Evolutionary conservation across 2,329 filamentous ascomycete species (phyloP).

Genomic region (Diaporthe helianthi): DNA sequence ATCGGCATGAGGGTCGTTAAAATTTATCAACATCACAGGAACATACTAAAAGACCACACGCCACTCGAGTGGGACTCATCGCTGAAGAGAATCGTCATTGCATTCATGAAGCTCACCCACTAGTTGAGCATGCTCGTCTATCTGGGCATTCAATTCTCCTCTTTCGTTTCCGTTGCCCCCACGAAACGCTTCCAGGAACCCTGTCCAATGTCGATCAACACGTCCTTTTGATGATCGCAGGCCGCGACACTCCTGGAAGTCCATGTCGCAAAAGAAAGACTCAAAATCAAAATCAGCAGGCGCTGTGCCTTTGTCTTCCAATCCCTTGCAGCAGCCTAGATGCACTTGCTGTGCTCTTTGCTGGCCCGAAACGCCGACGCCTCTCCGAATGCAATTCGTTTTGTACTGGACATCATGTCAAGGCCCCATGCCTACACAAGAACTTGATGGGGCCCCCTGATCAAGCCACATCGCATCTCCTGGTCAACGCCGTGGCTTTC

Average conservation of each 20-base stretch:
- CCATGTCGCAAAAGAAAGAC: background rate
- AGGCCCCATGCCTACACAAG: background rate
- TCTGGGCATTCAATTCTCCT: conserved; percentile 11
- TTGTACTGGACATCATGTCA: background rate
- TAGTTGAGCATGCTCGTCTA: conserved; percentile 1
- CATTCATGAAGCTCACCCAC: conserved; percentile 2
- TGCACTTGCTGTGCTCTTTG: conserved; percentile 23
- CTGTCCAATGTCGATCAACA: conserved; percentile 2
- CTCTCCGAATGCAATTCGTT: conserved; percentile 21
- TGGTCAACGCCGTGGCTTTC: conserved; percentile 1
- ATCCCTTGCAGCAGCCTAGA: background rate
- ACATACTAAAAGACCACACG: background rate
- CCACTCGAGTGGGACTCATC: background rate
- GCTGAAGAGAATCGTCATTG: conserved; percentile 19
- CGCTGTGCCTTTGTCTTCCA: conserved; percentile 1
- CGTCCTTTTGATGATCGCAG: background rate
- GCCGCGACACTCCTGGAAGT: background rate
- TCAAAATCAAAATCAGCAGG: background rate
- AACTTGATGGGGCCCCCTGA: background rate
- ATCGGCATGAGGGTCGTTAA: background rate
- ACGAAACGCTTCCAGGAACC: background rate
- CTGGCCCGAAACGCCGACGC: conserved; percentile 27
- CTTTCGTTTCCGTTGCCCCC: background rate
- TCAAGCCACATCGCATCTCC: background rate
- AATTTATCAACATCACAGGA: background rate